phyloP scores from a whole-genome alignment of 192 early-diverging fungal genomes.

The Coemansia sp. region DNA sequence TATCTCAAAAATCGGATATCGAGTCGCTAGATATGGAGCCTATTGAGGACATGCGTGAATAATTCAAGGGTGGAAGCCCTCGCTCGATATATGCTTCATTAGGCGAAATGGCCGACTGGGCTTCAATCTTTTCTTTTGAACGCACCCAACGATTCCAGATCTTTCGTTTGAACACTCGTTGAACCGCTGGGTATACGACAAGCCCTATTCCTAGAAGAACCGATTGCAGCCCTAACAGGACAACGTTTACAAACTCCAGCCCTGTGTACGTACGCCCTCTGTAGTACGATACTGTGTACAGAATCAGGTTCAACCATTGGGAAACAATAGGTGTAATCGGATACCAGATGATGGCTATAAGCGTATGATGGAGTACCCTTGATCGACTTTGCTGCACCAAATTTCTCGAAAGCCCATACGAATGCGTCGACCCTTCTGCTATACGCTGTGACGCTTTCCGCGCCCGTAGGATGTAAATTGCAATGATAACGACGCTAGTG shows the following conservation, averaged over 20 bases:
- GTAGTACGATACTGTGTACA: constrained; percentile 28
- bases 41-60: neutral
- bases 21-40: neutral
- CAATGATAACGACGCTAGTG: constrained; percentile 13
- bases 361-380: constrained; percentile 21
- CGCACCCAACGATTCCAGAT: neutral
- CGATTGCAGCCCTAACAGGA: constrained; percentile 33
- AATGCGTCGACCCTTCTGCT: neutral
- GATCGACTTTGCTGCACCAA: neutral
- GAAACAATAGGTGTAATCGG: constrained; percentile 40
- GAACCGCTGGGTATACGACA: constrained; percentile 26
- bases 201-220: constrained; percentile 33
- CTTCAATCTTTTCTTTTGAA: neutral
- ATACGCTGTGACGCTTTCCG: constrained; percentile 8
- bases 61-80: neutral
- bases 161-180: neutral
- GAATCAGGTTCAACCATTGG: constrained; percentile 32
- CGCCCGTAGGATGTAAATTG: constrained; percentile 16
- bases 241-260: constrained; percentile 26
- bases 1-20: neutral
- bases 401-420: constrained; percentile 7
- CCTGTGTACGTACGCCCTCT: constrained; percentile 10
- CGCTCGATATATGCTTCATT: neutral
- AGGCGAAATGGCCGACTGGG: neutral
- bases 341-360: constrained; percentile 38